These are phyloP conservation scores for Microcos paniculata DNA, from an alignment of 345 rosid genomes.

Conservation along the genomic window DNA sequence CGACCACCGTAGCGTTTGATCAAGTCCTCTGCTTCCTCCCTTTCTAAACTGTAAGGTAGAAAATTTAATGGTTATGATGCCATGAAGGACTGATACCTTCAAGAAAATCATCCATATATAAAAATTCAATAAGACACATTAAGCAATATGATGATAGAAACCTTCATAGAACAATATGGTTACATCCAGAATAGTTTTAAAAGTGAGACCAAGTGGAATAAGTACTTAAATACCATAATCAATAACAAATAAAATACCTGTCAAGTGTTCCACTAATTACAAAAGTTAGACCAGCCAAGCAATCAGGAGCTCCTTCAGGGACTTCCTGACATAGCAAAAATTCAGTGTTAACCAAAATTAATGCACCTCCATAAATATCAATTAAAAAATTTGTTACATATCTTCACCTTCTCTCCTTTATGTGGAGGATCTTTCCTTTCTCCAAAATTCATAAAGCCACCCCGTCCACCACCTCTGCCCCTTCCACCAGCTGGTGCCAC, in stretches of 20 bases:
- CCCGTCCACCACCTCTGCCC: constrained; percentile 90
- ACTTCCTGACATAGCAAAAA: constrained; percentile 69
- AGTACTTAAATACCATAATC: background rate
- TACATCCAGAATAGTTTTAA: background rate
- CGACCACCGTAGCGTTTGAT: constrained; percentile 95
- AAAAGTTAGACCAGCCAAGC: constrained; percentile 86
- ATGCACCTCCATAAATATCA: background rate
- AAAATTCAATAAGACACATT: background rate
- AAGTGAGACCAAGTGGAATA: constrained; percentile 4
- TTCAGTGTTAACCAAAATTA: constrained; percentile 17
- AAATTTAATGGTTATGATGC: constrained; percentile 14
- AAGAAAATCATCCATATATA: constrained; percentile 8
- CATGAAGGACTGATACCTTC: background rate
- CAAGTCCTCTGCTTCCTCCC: constrained; percentile 98
- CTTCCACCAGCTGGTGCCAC: constrained; percentile 68
- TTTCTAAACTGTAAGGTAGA: constrained; percentile 70
- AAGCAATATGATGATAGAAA: background rate
- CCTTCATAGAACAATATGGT: background rate
- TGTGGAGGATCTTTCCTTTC: constrained; percentile 99
- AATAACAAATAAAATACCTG: constrained; percentile 52
- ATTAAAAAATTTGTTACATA: background rate
- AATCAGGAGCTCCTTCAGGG: constrained; percentile 90
- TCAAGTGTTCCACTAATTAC: constrained; percentile 99
- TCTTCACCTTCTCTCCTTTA: constrained; percentile 93
- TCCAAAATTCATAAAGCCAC: constrained; percentile 92